These are phyloP conservation scores for Botrytis hyacinthi DNA, from an alignment of 2,329 filamentous ascomycete species.

Conservation along the genomic window DNA sequence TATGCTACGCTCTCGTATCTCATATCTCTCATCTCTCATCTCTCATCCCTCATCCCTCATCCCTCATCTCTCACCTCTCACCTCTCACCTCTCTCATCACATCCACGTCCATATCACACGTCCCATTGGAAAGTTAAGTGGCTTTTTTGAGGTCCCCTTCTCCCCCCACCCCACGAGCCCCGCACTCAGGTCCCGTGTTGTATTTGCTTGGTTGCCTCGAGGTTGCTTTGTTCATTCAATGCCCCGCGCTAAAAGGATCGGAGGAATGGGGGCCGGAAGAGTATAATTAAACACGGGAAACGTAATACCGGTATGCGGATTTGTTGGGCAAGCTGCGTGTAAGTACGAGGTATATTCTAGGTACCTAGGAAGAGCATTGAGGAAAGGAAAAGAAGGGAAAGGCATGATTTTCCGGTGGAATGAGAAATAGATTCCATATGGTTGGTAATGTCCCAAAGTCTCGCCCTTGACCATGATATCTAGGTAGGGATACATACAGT, in stretches of 20 bases:
- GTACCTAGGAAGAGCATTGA: too few species aligned
- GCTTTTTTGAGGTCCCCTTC: background rate
- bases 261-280: conserved; percentile 24
- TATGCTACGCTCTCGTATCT: too few species aligned
- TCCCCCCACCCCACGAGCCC: background rate
- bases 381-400: conserved; percentile 4
- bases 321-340: background rate
- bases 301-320: background rate
- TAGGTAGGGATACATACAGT: background rate
- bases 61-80: too few species aligned
- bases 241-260: conserved; percentile 28
- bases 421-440: background rate
- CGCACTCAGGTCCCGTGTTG: conserved; percentile 17
- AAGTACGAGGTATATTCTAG: too few species aligned
- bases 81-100: conserved; percentile 1
- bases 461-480: background rate
- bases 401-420: conserved; percentile 29
- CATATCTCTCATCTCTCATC: background rate
- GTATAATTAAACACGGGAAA: conserved; percentile 1
- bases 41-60: too few species aligned
- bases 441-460: background rate
- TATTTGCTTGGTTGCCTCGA: background rate
- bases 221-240: background rate
- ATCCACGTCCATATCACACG: background rate
- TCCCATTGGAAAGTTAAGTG: background rate